A percentile compares a stretch with the other conserved stretches of the same genome.
Conservation (phyloP, 345 rosid species). For the Eucalyptus regnans region DNA sequence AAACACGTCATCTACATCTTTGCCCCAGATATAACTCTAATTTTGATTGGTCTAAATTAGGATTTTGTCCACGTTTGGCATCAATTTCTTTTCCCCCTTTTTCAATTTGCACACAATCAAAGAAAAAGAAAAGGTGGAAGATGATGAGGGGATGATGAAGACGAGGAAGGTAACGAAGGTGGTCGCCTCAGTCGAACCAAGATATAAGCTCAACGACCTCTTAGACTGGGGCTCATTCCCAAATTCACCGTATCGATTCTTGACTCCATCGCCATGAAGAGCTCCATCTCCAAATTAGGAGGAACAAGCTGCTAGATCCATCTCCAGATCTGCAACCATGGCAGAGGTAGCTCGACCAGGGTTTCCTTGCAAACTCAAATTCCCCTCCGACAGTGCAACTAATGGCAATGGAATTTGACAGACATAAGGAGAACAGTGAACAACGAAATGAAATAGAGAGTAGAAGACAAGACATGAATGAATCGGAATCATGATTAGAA, state of each 20-base stretch:
- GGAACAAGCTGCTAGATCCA: neutral
- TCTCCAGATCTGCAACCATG: neutral
- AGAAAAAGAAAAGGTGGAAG: neutral
- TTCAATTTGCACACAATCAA: neutral
- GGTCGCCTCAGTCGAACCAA: neutral
- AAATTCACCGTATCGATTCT: neutral
- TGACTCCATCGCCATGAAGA: neutral
- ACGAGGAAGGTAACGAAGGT: neutral
- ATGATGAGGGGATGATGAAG: no score
- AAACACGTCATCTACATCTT: no score
- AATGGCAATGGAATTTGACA: neutral
- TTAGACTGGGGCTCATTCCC: neutral
- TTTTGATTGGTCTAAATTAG: neutral
- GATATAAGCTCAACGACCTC: neutral
- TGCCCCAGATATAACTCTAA: neutral
- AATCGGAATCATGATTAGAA: no score
- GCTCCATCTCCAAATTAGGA: neutral
- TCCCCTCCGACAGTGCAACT: neutral
- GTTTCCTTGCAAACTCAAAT: neutral
- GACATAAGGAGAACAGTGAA: neutral
- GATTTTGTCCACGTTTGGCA: neutral
- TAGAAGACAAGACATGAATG: neutral
- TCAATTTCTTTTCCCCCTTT: rapidly evolving
- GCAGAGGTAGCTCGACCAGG: neutral
- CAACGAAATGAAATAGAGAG: no score